These are phyloP conservation scores for Poa annua DNA, from an alignment of 176 grass and related monocot genomes.

Conservation along the genomic window DNA sequence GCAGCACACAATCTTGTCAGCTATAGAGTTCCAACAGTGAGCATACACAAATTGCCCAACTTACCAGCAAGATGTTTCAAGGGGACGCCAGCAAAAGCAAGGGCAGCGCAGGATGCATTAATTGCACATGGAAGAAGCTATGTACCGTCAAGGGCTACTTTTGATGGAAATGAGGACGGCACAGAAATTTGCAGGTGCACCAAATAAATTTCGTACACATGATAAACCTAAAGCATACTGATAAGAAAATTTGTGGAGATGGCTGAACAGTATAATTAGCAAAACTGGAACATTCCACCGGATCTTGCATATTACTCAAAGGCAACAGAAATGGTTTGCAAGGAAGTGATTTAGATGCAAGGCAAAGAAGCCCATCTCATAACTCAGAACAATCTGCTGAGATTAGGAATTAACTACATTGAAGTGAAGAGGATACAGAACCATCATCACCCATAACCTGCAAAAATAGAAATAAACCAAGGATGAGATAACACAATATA, in stretches of 20 bases:
- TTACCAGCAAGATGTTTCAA: slow-evolving; percentile 93
- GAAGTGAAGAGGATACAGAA: slow-evolving; percentile 72
- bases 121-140: slow-evolving; percentile 96
- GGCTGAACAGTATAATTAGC: not conserved
- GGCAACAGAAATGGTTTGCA: not conserved
- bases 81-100: slow-evolving; percentile 78
- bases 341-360: not conserved
- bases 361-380: not conserved
- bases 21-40: not conserved
- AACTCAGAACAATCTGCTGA: not conserved
- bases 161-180: slow-evolving; percentile 5
- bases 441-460: slow-evolving; percentile 91
- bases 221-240: not conserved
- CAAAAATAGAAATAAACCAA: slow-evolving; percentile 34
- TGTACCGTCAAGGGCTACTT: slow-evolving; percentile 54
- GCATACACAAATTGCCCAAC: slow-evolving; percentile 23
- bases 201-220: not conserved
- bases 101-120: slow-evolving; percentile 86
- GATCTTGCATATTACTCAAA: not conserved
- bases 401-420: not conserved
- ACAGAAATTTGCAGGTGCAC: not conserved
- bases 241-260: not conserved
- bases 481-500: slow-evolving; percentile 23
- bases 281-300: not conserved
- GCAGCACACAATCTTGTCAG: slow-evolving; percentile 46